A percentile compares a stretch with the other conserved stretches of the same genome.
These are phyloP conservation scores for Kwoniella shivajii DNA, from an alignment of 1,284 basidiomycete species.

Conservation along the genomic window DNA sequence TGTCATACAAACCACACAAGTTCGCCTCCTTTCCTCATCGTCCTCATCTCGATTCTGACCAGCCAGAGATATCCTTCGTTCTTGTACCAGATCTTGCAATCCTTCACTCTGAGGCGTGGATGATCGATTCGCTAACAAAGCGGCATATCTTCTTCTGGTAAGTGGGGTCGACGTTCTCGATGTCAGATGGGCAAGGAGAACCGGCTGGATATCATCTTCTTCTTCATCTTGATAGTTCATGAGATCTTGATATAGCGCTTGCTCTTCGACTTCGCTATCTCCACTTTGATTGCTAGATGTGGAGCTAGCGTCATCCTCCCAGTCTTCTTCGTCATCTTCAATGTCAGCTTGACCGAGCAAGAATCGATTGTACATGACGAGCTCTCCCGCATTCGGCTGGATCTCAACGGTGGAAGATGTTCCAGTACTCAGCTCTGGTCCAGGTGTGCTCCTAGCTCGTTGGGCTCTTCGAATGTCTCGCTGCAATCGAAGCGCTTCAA, in stretches of 20 bases:
- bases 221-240: slow-evolving; percentile 5
- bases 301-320: slow-evolving; percentile 30
- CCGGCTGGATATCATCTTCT: slow-evolving; percentile 39
- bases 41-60: slow-evolving; percentile 30
- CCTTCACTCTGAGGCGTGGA: slow-evolving; percentile 8
- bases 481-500: background rate
- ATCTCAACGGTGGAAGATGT: background rate
- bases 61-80: slow-evolving; percentile 20
- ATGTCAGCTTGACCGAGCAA: slow-evolving; percentile 20
- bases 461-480: background rate
- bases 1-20: slow-evolving; percentile 52
- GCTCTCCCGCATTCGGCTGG: background rate
- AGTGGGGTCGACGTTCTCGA: slow-evolving; percentile 37
- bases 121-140: slow-evolving; percentile 26
- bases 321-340: slow-evolving; percentile 39
- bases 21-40: slow-evolving; percentile 44
- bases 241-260: slow-evolving; percentile 35
- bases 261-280: slow-evolving; percentile 21
- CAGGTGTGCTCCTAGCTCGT: background rate
- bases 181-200: slow-evolving; percentile 52
- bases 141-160: slow-evolving; percentile 46
- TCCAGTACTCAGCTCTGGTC: slow-evolving; percentile 2
- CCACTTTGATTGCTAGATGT: slow-evolving; percentile 16
- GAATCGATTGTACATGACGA: slow-evolving; percentile 25
- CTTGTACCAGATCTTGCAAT: slow-evolving; percentile 23